Evolutionary conservation across 2,329 filamentous ascomycete genomes (phyloP).

Genomic region (Penicillium sp.): DNA sequence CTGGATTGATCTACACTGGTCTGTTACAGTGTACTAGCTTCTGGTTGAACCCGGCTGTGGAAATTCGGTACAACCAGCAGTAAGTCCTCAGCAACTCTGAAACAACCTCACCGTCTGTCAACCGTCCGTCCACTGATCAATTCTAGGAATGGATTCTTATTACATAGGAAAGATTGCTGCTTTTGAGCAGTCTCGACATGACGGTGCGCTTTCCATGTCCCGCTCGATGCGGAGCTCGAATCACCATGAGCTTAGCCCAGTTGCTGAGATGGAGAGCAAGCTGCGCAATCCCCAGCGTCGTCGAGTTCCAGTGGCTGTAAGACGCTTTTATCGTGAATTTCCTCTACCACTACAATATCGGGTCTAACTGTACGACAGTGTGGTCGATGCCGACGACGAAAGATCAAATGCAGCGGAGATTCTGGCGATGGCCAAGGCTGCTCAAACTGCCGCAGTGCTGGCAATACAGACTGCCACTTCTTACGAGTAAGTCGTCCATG

Average conservation of each 20-base stretch:
- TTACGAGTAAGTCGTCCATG: conserved; percentile 63
- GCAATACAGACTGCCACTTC: conserved; percentile 70
- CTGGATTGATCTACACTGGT: background rate
- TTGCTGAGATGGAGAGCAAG: conserved; percentile 42
- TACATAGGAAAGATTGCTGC: conserved; percentile 19
- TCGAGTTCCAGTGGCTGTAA: conserved; percentile 59
- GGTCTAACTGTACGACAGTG: conserved; percentile 61
- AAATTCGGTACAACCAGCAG: background rate
- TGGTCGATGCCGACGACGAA: conserved; percentile 83
- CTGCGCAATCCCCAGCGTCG: conserved; percentile 47
- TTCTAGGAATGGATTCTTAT: conserved; percentile 20
- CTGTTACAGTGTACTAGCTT: background rate
- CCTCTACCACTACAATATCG: background rate
- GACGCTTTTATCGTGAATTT: background rate
- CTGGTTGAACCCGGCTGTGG: background rate
- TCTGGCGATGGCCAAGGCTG: conserved; percentile 76
- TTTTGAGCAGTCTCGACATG: conserved; percentile 31
- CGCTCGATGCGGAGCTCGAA: conserved; percentile 30
- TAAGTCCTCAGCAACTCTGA: background rate
- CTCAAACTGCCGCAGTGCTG: conserved; percentile 77
- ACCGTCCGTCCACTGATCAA: too few relatives aligned
- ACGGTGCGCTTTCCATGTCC: conserved; percentile 30
- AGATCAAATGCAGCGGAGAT: conserved; percentile 93
- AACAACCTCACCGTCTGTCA: background rate
- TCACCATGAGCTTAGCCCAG: conserved; percentile 33